Percentiles rank a stretch among this genome's conserved stretches.
Evolutionary conservation across 1,139 yeast species (phyloP).

Genomic region (Lodderomyces jiufengensis): DNA sequence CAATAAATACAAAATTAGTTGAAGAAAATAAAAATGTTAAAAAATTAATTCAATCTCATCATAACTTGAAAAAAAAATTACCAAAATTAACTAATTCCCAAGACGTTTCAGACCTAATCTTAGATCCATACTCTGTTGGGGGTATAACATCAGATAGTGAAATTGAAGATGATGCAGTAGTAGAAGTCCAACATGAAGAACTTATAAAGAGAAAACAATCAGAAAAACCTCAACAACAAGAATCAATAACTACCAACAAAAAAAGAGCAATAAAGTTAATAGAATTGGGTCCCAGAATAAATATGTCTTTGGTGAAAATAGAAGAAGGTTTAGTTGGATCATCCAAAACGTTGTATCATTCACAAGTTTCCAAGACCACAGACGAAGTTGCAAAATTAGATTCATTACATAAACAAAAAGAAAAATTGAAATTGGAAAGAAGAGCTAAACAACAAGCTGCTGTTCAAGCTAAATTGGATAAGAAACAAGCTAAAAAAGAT

Average conservation of each 20-base stretch:
- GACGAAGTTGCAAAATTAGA: constrained; percentile 62
- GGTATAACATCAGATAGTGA: constrained; percentile 90
- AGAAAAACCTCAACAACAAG: constrained; percentile 17
- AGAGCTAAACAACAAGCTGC: constrained; percentile 77
- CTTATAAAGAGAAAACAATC: constrained; percentile 16
- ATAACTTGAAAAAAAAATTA: constrained; percentile 56
- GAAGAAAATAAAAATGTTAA: constrained; percentile 81
- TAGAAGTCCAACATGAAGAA: constrained; percentile 57
- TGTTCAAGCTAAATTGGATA: constrained; percentile 71
- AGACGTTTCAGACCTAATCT: constrained; percentile 79
- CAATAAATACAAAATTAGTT: constrained; percentile 81
- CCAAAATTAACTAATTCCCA: constrained; percentile 68
- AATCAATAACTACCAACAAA: constrained; percentile 22
- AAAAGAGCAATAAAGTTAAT: constrained; percentile 90
- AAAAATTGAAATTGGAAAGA: constrained; percentile 65
- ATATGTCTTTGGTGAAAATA: constrained; percentile 72
- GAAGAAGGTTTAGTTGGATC: constrained; percentile 87
- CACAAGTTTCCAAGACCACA: constrained; percentile 58
- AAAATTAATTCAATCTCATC: constrained; percentile 66
- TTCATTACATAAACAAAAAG: constrained; percentile 59
- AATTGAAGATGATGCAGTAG: constrained; percentile 88
- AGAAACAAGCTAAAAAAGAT: constrained; percentile 67
- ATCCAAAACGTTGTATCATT: constrained; percentile 76
- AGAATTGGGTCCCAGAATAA: constrained; percentile 91
- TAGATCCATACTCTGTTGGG: constrained; percentile 79